Evolutionary conservation across 176 grass and related monocot genomes (phyloP), one percentile per base, ranked within the genome.

Genomic region (Tillandsia leiboldiana): DNA sequence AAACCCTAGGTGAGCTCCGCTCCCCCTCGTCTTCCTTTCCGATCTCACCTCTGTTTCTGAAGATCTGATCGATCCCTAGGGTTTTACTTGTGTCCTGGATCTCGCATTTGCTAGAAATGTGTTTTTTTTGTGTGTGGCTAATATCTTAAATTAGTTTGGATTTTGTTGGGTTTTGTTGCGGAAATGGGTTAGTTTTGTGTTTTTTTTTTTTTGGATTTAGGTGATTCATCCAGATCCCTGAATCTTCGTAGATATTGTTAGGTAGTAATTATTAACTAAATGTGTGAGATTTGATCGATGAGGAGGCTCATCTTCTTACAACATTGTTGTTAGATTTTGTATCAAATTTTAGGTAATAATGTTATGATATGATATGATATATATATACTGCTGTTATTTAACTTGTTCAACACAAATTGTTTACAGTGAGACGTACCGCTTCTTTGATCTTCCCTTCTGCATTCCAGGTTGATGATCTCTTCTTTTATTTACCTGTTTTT

Each of bases 371-470:
- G 2, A 2, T 28, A 33, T 33, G 20, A 20, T 20, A 20, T 20
- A 20, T 20, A 20, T 20, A 20, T 20, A 33, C 6, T 66, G n/a
- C 15, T 50, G 49, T 10, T 18, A 11, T 22, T 58, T 26, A 59
- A 8, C 4, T n/a, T 63, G 71, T 14, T 75, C 53, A 3, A 66
- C 27, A 65, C 29, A 33, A n/a, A 85, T 79, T 56, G 17, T 17
- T 70, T 90, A 63, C 84, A 96, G 93, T 10, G 93, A 96, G 86
- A 96, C 93, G 0, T 96, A 96, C 33, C 89, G 89, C 18, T 96
- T 90, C 81, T 96, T 90, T 50, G 93, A 96, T 72, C 83, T 96
- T 20, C 93, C 93, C 20, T 92, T 96, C 81, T 96, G 93, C 84
- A 80, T 79, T 65, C 93, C 93, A 11, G 86, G 93, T 96, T 64